Percentiles rank a stretch among this genome's conserved stretches.
phyloP scores from a whole-genome alignment of 176 grass and related monocot species.

The Rhipidocladum racemiflorum region DNA sequence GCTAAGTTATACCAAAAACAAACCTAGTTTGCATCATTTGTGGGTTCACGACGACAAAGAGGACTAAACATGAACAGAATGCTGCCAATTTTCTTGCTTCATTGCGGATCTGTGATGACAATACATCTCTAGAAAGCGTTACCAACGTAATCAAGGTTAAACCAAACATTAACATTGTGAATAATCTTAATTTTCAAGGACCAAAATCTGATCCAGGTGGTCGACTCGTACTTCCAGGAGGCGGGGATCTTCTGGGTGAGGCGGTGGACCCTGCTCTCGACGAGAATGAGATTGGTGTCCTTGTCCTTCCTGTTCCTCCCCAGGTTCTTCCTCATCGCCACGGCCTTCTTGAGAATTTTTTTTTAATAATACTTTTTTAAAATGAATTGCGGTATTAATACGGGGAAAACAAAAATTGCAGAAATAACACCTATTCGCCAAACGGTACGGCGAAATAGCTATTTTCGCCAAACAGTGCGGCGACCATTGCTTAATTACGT shows the following conservation, averaged over 20 bases:
- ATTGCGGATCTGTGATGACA: neutral
- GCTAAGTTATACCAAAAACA: neutral
- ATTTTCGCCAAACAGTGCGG: too few relatives aligned
- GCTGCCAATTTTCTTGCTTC: neutral
- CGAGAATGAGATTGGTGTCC: constrained; percentile 78
- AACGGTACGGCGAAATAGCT: too few relatives aligned
- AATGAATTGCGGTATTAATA: too few relatives aligned
- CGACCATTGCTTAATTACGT: too few relatives aligned
- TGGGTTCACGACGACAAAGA: neutral
- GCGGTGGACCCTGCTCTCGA: constrained; percentile 82
- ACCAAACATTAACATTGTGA: neutral
- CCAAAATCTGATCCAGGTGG: constrained; percentile 2
- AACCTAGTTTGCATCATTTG: neutral
- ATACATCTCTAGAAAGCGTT: neutral
- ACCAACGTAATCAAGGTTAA: neutral
- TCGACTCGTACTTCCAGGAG: constrained; percentile 42
- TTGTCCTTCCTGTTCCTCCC: constrained; percentile 79
- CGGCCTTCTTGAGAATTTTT: constrained; percentile 92
- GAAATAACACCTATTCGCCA: too few relatives aligned
- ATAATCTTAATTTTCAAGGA: constrained; percentile 2
- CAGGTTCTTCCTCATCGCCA: constrained; percentile 83
- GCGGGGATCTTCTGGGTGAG: constrained; percentile 69
- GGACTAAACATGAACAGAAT: neutral
- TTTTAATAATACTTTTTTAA: too few relatives aligned
- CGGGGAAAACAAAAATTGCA: too few relatives aligned